Conservation (phyloP, 768 basidiomycete species). For the Tylopilus cervinicoccineus region DNA sequence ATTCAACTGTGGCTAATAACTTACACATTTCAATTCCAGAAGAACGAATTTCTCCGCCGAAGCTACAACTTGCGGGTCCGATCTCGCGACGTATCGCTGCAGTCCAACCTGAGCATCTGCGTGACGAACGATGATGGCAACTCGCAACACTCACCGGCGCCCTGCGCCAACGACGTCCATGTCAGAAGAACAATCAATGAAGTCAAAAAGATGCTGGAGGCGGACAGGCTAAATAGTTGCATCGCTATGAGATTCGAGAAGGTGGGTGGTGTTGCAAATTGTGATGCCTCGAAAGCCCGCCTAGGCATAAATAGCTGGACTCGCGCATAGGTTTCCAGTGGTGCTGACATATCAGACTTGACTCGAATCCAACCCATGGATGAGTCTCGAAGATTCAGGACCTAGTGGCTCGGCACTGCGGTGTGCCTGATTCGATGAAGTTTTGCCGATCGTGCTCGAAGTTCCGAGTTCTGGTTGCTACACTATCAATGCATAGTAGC, state of each 20-base stretch:
- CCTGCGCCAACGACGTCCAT: conserved; percentile 3
- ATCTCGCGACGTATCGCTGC: conserved; percentile 2
- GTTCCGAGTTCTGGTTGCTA: background rate
- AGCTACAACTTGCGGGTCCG: background rate
- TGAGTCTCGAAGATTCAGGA: background rate
- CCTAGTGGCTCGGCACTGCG: conserved; percentile 1
- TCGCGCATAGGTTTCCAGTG: conserved; percentile 4
- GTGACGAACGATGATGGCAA: background rate
- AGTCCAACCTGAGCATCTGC: background rate
- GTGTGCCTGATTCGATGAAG: background rate
- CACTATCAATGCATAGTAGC: background rate
- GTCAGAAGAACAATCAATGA: conserved; percentile 2
- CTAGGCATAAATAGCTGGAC: conserved; percentile 4
- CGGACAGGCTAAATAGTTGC: background rate
- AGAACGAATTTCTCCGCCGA: background rate
- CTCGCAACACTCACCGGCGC: conserved; percentile 4
- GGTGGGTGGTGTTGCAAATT: background rate
- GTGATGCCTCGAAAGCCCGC: background rate
- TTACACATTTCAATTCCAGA: background rate
- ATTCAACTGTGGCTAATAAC: background rate
- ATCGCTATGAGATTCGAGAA: background rate
- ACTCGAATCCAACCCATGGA: background rate
- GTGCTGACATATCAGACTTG: background rate
- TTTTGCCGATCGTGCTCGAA: background rate
- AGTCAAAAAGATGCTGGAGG: background rate